These are phyloP conservation scores for Polychaeton citri DNA, from an alignment of 2,329 filamentous ascomycete genomes.

Conservation along the genomic window DNA sequence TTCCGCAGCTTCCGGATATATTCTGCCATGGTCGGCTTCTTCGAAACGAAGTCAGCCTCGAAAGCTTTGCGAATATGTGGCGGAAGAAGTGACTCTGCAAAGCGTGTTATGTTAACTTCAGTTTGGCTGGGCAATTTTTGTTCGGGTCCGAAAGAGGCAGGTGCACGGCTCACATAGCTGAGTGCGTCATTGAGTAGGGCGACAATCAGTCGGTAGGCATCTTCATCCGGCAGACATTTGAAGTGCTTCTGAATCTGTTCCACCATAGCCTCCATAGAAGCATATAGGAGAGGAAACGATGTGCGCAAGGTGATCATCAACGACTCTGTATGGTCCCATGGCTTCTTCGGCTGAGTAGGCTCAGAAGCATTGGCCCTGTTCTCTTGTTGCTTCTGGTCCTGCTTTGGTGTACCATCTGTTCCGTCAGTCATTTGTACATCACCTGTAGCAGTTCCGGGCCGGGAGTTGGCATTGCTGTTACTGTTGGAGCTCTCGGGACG, in stretches of 20 bases:
- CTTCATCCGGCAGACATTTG: conserved; percentile 96
- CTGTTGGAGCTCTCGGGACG: conserved; percentile 25
- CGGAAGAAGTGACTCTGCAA: conserved; percentile 90
- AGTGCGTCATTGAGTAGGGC: conserved; percentile 90
- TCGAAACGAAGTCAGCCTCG: conserved; percentile 88
- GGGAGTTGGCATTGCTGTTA: conserved; percentile 18
- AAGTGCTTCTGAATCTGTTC: conserved; percentile 98
- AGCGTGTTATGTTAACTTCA: conserved; percentile 91
- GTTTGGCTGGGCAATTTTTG: conserved; percentile 82
- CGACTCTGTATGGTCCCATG: conserved; percentile 94
- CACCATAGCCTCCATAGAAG: conserved; percentile 99
- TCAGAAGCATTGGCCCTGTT: conserved; percentile 20
- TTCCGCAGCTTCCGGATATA: conserved; percentile 94
- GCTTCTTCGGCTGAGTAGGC: conserved; percentile 50
- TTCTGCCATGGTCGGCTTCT: conserved; percentile 94
- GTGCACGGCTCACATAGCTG: conserved; percentile 80
- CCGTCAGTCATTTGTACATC: conserved; percentile 20
- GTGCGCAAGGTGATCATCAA: conserved; percentile 94
- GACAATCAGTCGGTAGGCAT: conserved; percentile 95
- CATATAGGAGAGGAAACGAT: conserved; percentile 82
- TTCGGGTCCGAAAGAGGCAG: conserved; percentile 73
- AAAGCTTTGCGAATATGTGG: conserved; percentile 92
- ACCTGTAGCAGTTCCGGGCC: conserved; percentile 28
- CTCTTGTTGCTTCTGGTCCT: conserved; percentile 21
- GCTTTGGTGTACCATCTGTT: conserved; percentile 36